These are phyloP conservation scores for Coemansia sp. DNA, from an alignment of 192 early-diverging fungal species.

Conservation along the genomic window DNA sequence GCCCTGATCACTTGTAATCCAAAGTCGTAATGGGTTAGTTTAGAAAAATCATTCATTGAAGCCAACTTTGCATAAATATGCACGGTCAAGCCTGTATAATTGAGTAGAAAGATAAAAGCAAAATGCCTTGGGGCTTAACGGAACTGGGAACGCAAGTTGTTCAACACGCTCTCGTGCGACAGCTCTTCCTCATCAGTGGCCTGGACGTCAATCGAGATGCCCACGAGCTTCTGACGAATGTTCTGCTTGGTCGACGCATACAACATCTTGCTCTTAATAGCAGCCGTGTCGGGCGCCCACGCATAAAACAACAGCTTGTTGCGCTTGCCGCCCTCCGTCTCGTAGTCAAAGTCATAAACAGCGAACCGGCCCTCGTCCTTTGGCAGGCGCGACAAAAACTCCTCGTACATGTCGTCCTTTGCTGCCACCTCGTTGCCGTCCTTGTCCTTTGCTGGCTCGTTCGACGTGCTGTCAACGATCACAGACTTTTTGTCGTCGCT, in stretches of 20 bases:
- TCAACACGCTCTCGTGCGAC: constrained; percentile 64
- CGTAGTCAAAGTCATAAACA: constrained; percentile 85
- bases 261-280: constrained; percentile 83
- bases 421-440: constrained; percentile 56
- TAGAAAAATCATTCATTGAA: neutral
- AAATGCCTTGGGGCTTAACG: constrained; percentile 24
- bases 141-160: constrained; percentile 53
- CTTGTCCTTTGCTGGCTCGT: constrained; percentile 60
- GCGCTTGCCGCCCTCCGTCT: constrained; percentile 59
- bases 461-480: constrained; percentile 51
- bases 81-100: neutral
- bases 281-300: constrained; percentile 83
- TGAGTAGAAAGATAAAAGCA: constrained; percentile 2
- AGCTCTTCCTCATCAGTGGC: constrained; percentile 80
- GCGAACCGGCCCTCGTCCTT: constrained; percentile 74
- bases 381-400: constrained; percentile 67
- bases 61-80: neutral
- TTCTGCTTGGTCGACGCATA: constrained; percentile 84
- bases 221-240: constrained; percentile 69
- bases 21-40: neutral
- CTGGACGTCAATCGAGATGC: constrained; percentile 75
- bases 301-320: constrained; percentile 84
- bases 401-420: constrained; percentile 56
- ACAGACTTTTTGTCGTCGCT: constrained; percentile 65
- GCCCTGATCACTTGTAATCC: no score